Base-by-base conservation (phyloP, 2,329 filamentous ascomycete species). In the Lasiodiplodia sp. region DNA sequence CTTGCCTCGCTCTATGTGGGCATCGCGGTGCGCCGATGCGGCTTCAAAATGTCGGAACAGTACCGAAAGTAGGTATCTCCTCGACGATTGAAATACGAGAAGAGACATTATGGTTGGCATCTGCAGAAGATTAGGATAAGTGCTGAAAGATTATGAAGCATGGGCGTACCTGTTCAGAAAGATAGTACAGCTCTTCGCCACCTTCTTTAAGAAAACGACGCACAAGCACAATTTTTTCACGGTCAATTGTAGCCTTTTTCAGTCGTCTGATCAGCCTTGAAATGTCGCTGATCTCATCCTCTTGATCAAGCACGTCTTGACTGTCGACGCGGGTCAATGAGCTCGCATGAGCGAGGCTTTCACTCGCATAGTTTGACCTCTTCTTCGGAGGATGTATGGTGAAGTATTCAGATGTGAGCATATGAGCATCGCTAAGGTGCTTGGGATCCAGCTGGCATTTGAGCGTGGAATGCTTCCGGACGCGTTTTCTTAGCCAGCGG, bases 1-100 rank as follows among this genome's bases (percentile, higher is more conserved):
- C 55, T 82, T 78, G n/a, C 77, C 77, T 7, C 79, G 73, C 12
- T 79, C 73, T 16, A 81, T 76, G 51, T 84, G 81, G 68, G 82
- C 79, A 68, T 86, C 79, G 18, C 84, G 82, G 71, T 87, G 83
- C 38, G 83, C 80, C 68, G 84, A 79, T 28, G 85, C 78, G 34
- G 49, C 67, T 58, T 92, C 86, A 71, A 91, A 77, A 8, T 73
- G 76, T 37, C 73, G 81, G 73, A 89, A 89, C 57, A 99, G 82
- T 63, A 89, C 87, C 21, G 88, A 85, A 18, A 97, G 84, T 4
- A 98, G 85, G 68, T 94, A 88, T 70, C 91, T 88, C 28, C 94
- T 88, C 2, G 94, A 97, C 21, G 91, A 90, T 78, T 98, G 95
- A 77, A 97, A 99, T 23, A 99, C 85, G 75, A 98, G 92, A 69